A percentile compares a stretch with the other conserved stretches of the same genome.
phyloP scores from a whole-genome alignment of 2,329 filamentous ascomycete genomes.

The Penicillium corylophilum region DNA sequence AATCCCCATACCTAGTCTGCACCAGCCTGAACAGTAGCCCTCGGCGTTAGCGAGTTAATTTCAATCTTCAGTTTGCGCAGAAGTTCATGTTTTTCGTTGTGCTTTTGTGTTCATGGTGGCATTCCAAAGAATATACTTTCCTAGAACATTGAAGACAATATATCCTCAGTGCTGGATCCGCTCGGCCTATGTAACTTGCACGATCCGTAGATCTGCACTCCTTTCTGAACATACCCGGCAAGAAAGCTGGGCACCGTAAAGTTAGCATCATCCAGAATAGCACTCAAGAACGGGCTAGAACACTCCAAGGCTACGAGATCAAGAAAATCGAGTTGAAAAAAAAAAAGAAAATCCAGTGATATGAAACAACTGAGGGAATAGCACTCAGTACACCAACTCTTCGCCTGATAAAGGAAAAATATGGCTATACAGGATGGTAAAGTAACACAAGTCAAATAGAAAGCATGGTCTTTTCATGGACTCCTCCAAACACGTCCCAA shows the following conservation, averaged over 20 bases:
- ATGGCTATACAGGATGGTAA: slow-evolving; percentile 42
- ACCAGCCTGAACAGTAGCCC: no score
- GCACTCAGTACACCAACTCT: slow-evolving; percentile 36
- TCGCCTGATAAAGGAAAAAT: slow-evolving; percentile 36
- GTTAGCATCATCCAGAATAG: not conserved
- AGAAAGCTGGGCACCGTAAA: not conserved
- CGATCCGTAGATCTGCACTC: not conserved
- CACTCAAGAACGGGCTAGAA: not conserved
- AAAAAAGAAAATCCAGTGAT: slow-evolving; percentile 20
- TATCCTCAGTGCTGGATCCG: no score
- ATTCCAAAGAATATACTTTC: not conserved
- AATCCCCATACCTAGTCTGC: no score
- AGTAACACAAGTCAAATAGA: slow-evolving; percentile 36
- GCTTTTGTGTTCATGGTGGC: not conserved
- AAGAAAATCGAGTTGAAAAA: slow-evolving; percentile 1
- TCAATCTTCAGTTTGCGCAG: no score
- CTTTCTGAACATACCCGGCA: not conserved
- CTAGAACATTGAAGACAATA: no score
- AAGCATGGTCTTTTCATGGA: slow-evolving; percentile 32
- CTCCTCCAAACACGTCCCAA: slow-evolving; percentile 17
- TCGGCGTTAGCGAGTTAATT: no score
- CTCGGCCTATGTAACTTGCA: not conserved
- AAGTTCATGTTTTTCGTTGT: no score
- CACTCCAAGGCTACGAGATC: not conserved
- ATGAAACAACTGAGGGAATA: slow-evolving; percentile 25